These are phyloP conservation scores for Circinella minor DNA, from an alignment of 371 early-diverging fungal genomes.

Conservation along the genomic window DNA sequence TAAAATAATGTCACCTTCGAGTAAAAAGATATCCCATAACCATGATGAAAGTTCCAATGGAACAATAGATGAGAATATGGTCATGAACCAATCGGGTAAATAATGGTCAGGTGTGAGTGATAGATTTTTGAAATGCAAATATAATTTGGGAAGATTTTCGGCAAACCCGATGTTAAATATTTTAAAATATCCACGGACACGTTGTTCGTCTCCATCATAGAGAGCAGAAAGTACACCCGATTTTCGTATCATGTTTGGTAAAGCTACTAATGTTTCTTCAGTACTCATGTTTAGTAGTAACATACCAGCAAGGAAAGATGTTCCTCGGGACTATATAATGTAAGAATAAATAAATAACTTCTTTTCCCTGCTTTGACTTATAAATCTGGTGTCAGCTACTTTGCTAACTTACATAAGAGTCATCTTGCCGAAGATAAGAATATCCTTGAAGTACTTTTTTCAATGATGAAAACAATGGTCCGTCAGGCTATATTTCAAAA, in stretches of 20 bases:
- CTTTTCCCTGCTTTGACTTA: background rate
- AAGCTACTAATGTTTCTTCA: slow-evolving; percentile 37
- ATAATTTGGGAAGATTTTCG: slow-evolving; percentile 54
- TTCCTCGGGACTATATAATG: slow-evolving; percentile 40
- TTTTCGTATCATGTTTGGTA: slow-evolving; percentile 42
- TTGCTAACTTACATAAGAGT: slow-evolving; percentile 42
- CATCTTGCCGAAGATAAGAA: slow-evolving; percentile 35
- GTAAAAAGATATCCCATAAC: slow-evolving; percentile 54
- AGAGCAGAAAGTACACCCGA: slow-evolving; percentile 44
- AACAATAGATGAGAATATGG: slow-evolving; percentile 51
- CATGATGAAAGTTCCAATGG: slow-evolving; percentile 52
- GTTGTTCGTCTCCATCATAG: slow-evolving; percentile 42
- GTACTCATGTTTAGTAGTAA: slow-evolving; percentile 49
- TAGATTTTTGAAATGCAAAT: slow-evolving; percentile 54
- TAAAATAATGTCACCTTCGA: slow-evolving; percentile 53
- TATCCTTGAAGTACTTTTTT: slow-evolving; percentile 51
- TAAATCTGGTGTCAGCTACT: background rate
- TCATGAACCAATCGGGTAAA: slow-evolving; percentile 57
- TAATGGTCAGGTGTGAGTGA: slow-evolving; percentile 56
- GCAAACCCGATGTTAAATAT: slow-evolving; percentile 57
- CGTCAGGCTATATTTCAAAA: slow-evolving; percentile 38
- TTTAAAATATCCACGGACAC: slow-evolving; percentile 51
- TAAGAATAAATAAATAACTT: background rate
- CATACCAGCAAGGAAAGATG: slow-evolving; percentile 56
- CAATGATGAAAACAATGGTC: slow-evolving; percentile 46